Percentiles rank a stretch among this genome's conserved stretches.
Conservation (phyloP, 768 basidiomycete species). For the Fistulinella prunicolor region DNA sequence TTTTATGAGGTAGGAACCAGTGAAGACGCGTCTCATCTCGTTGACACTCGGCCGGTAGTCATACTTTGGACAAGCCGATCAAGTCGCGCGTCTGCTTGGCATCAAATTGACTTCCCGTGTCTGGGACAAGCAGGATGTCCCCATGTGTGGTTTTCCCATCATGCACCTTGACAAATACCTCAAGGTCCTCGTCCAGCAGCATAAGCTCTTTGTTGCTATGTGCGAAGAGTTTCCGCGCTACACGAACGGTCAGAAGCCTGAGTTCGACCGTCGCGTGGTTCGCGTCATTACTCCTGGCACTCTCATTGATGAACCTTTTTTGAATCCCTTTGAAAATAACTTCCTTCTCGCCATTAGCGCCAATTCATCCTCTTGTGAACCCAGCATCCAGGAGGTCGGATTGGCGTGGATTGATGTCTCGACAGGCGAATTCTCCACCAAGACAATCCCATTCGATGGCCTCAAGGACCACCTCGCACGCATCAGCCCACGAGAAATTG, state of each 20-base stretch:
- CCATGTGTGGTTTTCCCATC: constrained; percentile 92
- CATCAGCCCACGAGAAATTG: constrained; percentile 79
- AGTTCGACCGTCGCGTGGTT: constrained; percentile 77
- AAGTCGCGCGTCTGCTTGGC: constrained; percentile 70
- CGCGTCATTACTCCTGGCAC: constrained; percentile 93
- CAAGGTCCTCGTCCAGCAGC: constrained; percentile 78
- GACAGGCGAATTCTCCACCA: constrained; percentile 90
- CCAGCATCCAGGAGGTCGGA: constrained; percentile 40
- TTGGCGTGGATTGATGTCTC: constrained; percentile 95
- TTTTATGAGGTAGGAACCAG: constrained; percentile 79
- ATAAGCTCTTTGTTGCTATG: constrained; percentile 84
- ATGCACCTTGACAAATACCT: constrained; percentile 82
- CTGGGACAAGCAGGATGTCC: constrained; percentile 66
- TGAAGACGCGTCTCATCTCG: background rate
- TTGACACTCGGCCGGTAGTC: constrained; percentile 50
- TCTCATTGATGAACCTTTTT: constrained; percentile 86
- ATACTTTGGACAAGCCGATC: constrained; percentile 87
- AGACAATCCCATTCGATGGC: constrained; percentile 46
- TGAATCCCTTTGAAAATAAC: constrained; percentile 85
- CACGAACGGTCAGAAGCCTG: constrained; percentile 48
- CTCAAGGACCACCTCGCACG: constrained; percentile 82
- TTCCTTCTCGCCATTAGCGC: constrained; percentile 72
- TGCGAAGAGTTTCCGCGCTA: constrained; percentile 84
- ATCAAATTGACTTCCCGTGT: constrained; percentile 80
- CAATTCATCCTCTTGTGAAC: constrained; percentile 3